Evolutionary conservation across 202 grass and related monocot genomes (phyloP).

Genomic region (Cymbopogon flexuosus): DNA sequence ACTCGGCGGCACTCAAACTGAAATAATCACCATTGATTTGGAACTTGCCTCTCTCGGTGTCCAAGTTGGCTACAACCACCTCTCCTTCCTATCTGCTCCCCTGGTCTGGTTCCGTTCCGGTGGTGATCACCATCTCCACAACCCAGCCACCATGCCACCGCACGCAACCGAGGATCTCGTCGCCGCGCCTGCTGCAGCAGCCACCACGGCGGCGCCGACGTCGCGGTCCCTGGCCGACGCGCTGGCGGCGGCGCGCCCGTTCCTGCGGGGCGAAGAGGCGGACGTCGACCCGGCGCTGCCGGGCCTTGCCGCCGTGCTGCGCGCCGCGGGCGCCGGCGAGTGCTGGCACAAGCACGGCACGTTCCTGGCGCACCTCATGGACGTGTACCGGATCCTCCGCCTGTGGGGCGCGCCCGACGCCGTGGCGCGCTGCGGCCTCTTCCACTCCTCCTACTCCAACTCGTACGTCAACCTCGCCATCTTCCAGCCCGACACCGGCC

Average conservation of each 20-base stretch:
- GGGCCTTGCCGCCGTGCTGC: constrained; percentile 41
- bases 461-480: constrained; percentile 93
- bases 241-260: constrained; percentile 54
- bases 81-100: not conserved
- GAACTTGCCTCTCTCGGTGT: not conserved
- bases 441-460: constrained; percentile 94
- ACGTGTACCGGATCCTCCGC: constrained; percentile 61
- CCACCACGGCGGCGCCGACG: not conserved
- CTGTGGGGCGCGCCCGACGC: constrained; percentile 57
- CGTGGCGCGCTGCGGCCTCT: constrained; percentile 63
- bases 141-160: not conserved
- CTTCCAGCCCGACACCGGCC: constrained; percentile 53
- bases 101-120: not conserved
- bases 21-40: not conserved
- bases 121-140: not conserved
- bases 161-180: not conserved
- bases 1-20: not conserved
- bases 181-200: not conserved
- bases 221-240: not conserved
- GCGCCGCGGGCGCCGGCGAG: constrained; percentile 58
- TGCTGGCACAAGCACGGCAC: constrained; percentile 98
- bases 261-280: constrained; percentile 55
- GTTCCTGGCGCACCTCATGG: constrained; percentile 76
- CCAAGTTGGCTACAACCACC: not conserved
- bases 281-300: constrained; percentile 48